Conservation (phyloP, 805 yeast genomes). For the Sungouiella blattae region DNA sequence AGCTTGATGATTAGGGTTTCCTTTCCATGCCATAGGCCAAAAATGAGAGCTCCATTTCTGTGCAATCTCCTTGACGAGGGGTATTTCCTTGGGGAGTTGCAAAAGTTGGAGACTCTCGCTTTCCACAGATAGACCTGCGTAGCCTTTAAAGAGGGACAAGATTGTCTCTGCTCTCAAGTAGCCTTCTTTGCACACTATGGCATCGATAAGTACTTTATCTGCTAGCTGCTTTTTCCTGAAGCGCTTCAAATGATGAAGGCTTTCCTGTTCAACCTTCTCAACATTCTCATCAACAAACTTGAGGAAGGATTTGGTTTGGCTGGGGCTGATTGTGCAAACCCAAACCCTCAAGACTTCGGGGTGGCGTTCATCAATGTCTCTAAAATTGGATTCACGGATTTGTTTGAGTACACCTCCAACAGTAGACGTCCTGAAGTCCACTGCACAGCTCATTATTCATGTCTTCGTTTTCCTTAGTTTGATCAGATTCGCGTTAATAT, state of each 20-base stretch:
- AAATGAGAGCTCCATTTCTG: slow-evolving; percentile 58
- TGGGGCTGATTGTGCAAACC: slow-evolving; percentile 45
- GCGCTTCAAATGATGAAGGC: slow-evolving; percentile 50
- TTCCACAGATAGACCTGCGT: slow-evolving; percentile 8
- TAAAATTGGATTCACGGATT: slow-evolving; percentile 27
- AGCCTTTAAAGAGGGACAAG: too few species aligned
- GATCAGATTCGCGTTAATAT: too few species aligned
- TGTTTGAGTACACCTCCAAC: slow-evolving; percentile 46
- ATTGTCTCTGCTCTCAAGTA: too few species aligned
- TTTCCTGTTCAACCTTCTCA: slow-evolving; percentile 22
- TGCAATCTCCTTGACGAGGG: slow-evolving; percentile 66
- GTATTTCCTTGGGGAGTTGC: slow-evolving; percentile 60
- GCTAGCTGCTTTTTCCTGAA: slow-evolving; percentile 35
- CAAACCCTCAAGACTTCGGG: slow-evolving; percentile 41
- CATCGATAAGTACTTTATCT: slow-evolving; percentile 22
- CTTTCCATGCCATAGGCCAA: slow-evolving; percentile 96
- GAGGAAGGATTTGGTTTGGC: slow-evolving; percentile 25
- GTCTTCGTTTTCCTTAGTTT: too few species aligned
- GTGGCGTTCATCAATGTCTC: slow-evolving; percentile 10
- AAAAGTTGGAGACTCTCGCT: slow-evolving; percentile 7
- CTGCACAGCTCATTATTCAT: too few species aligned
- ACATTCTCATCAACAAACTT: slow-evolving; percentile 24
- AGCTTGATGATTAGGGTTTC: slow-evolving; percentile 76
- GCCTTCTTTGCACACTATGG: slow-evolving; percentile 47
- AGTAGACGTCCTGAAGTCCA: slow-evolving; percentile 19